Evolutionary conservation across 2,329 filamentous ascomycete genomes (phyloP).

Genomic region (Sarocladium brachiariae): DNA sequence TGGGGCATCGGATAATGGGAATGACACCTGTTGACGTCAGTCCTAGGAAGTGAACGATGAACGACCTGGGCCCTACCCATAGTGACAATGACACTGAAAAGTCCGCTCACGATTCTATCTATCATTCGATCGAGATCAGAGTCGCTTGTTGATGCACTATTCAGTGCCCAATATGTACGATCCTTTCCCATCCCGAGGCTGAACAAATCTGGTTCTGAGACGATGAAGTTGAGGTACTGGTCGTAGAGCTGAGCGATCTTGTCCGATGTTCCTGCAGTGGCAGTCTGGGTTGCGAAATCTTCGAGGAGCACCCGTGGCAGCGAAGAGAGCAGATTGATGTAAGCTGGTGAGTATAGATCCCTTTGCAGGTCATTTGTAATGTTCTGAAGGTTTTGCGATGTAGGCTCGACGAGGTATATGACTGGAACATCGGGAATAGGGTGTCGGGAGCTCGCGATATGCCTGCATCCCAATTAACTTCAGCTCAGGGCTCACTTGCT

Average conservation of each 20-base stretch:
- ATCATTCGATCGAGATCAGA: slow-evolving; percentile 82
- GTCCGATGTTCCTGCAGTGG: slow-evolving; percentile 75
- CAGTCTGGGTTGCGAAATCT: slow-evolving; percentile 88
- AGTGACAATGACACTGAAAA: slow-evolving; percentile 98
- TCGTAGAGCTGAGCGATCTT: slow-evolving; percentile 90
- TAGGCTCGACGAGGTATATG: slow-evolving; percentile 93
- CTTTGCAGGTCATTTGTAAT: slow-evolving; percentile 83
- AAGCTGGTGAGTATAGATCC: slow-evolving; percentile 84
- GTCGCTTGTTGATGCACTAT: slow-evolving; percentile 85
- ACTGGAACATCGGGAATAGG: slow-evolving; percentile 94
- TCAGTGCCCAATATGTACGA: slow-evolving; percentile 91
- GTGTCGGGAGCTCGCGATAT: slow-evolving; percentile 74
- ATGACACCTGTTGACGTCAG: slow-evolving; percentile 58
- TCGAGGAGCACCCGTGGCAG: slow-evolving; percentile 85
- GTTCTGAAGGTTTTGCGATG: slow-evolving; percentile 66
- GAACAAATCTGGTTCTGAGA: slow-evolving; percentile 91
- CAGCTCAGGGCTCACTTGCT: background rate
- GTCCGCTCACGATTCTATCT: slow-evolving; percentile 84
- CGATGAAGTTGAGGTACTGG: slow-evolving; percentile 96
- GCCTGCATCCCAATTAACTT: slow-evolving; percentile 43
- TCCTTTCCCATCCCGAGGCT: slow-evolving; percentile 87
- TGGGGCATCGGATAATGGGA: slow-evolving; percentile 90
- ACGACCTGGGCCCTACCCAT: slow-evolving; percentile 60
- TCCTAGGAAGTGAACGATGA: background rate
- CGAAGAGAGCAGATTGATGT: slow-evolving; percentile 95